phyloP scores from a whole-genome alignment of 352 stramenopile genomes.

The Phytophthora pistaciae region DNA sequence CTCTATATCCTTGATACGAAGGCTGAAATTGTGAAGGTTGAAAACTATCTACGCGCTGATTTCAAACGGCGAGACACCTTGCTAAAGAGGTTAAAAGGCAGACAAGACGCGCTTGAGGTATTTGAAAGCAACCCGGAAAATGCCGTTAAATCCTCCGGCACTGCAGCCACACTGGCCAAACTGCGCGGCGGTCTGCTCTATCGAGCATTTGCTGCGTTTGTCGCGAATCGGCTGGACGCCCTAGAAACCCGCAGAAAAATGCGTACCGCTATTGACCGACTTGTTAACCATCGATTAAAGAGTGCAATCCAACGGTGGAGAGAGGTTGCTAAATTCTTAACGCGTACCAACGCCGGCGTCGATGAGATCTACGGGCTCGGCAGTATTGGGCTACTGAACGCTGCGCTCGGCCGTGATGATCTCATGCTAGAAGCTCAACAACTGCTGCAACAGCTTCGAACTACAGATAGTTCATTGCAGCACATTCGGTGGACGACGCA shows the following conservation, averaged over 20 bases:
- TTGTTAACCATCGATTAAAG: conserved; percentile 36
- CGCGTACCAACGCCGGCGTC: conserved; percentile 16
- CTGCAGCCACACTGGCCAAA: conserved; percentile 39
- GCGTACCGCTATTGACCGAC: conserved; percentile 26
- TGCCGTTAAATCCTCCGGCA: conserved; percentile 12
- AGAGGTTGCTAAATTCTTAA: conserved; percentile 29
- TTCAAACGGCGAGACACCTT: conserved; percentile 47
- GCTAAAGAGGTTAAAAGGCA: conserved; percentile 44
- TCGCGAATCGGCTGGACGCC: conserved; percentile 46
- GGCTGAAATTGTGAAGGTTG: conserved; percentile 69
- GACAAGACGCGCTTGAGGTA: conserved; percentile 44
- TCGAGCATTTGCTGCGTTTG: conserved; percentile 62
- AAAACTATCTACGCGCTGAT: conserved; percentile 79
- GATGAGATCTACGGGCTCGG: conserved; percentile 47
- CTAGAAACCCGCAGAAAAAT: conserved; percentile 55
- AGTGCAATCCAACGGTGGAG: conserved; percentile 43
- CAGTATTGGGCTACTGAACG: conserved; percentile 56
- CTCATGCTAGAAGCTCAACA: conserved; percentile 56
- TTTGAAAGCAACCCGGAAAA: conserved; percentile 59
- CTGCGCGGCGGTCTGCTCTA: conserved; percentile 54
- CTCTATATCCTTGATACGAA: conserved; percentile 89
- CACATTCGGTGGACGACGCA: conserved; percentile 52
- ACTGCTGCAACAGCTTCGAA: conserved; percentile 51
- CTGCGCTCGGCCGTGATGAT: conserved; percentile 56
- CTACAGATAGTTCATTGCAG: conserved; percentile 47